Conservation (phyloP, 441 rosid genomes). For the Adansonia madagascariensis region DNA sequence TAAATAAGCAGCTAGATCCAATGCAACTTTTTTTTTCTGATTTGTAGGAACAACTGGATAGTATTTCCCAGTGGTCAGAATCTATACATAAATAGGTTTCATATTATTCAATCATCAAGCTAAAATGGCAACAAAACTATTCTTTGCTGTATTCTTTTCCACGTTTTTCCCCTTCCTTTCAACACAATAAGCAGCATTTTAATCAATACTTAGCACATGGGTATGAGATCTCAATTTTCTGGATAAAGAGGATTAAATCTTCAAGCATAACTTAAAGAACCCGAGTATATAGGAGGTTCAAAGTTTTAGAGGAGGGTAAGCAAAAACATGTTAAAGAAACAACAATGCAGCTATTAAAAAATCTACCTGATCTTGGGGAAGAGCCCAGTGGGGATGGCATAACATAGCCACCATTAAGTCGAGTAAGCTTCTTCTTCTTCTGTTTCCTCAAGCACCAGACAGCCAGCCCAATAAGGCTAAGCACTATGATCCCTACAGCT, state of each 20-base stretch:
- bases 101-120: not conserved
- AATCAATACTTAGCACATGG: not conserved
- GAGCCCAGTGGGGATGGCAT: constrained; percentile 66
- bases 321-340: constrained; percentile 15
- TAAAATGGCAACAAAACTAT: not conserved
- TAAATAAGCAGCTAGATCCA: not conserved
- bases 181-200: not conserved
- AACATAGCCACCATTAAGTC: constrained; percentile 55
- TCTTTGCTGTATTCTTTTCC: not conserved
- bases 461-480: constrained; percentile 58
- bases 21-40: constrained; percentile 5
- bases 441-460: constrained; percentile 59
- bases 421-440: constrained; percentile 49
- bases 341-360: constrained; percentile 2
- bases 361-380: constrained; percentile 67
- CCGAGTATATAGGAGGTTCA: not conserved
- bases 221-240: not conserved
- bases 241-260: not conserved
- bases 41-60: not conserved
- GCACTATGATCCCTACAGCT: constrained; percentile 53
- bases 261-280: constrained; percentile 10
- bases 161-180: not conserved
- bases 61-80: not conserved
- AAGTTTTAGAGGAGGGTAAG: not conserved
- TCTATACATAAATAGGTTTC: not conserved